Evolutionary conservation across 2,329 filamentous ascomycete species (phyloP).

Genomic region (Fusarium caatingaense): DNA sequence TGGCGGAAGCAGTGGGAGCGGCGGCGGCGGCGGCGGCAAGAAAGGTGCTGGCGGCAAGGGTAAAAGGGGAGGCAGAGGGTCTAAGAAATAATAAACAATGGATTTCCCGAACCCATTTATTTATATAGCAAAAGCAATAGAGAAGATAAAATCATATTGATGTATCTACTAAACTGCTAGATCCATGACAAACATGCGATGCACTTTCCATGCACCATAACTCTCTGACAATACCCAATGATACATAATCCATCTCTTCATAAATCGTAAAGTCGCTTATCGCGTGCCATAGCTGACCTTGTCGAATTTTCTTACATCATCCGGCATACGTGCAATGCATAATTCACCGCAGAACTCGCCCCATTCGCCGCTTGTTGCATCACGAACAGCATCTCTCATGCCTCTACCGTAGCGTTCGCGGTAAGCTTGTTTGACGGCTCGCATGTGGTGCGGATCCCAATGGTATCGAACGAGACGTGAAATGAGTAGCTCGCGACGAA

Average conservation of each 20-base stretch:
- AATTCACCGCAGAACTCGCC: slow-evolving; percentile 79
- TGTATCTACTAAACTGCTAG: slow-evolving; percentile 25
- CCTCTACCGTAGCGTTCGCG: slow-evolving; percentile 78
- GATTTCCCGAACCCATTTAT: background rate
- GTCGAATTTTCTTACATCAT: slow-evolving; percentile 67
- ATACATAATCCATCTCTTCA: slow-evolving; percentile 13
- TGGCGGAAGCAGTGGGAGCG: slow-evolving; percentile 51
- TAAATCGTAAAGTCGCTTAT: slow-evolving; percentile 14
- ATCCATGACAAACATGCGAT: slow-evolving; percentile 16
- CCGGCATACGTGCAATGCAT: slow-evolving; percentile 70
- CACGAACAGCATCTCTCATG: slow-evolving; percentile 81
- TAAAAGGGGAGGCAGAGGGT: slow-evolving; percentile 55
- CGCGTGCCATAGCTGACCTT: slow-evolving; percentile 47
- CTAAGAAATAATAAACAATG: slow-evolving; percentile 53
- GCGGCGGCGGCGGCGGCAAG: slow-evolving; percentile 57
- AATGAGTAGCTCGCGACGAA: slow-evolving; percentile 88
- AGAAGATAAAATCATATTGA: slow-evolving; percentile 6
- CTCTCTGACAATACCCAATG: slow-evolving; percentile 2
- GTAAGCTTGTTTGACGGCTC: slow-evolving; percentile 83
- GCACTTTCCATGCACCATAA: slow-evolving; percentile 11
- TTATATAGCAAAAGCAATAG: background rate
- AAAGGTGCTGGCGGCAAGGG: slow-evolving; percentile 51
- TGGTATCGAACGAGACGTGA: slow-evolving; percentile 89
- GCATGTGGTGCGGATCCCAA: slow-evolving; percentile 89
- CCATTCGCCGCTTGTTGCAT: slow-evolving; percentile 81